Conservation (phyloP, 805 yeast species). For the Nakazawaea populi region DNA sequence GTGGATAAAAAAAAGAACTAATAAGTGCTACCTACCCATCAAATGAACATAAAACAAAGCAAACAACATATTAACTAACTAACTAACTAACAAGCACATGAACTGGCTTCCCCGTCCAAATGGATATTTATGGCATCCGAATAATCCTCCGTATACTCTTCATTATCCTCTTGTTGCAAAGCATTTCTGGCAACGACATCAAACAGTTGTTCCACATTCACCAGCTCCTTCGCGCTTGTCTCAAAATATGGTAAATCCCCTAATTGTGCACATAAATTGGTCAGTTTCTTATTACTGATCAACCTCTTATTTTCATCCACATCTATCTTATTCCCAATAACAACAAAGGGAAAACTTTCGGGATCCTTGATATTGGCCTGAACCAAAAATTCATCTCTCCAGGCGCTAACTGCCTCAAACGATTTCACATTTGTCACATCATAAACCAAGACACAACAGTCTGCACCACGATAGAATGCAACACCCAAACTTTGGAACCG, state of each 20-base stretch:
- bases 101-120: constrained; percentile 71
- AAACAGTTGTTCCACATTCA: constrained; percentile 92
- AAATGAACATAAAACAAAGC: neutral
- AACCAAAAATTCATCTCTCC: constrained; percentile 94
- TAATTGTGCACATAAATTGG: constrained; percentile 35
- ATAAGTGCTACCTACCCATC: too few species aligned
- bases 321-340: constrained; percentile 92
- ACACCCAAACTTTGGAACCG: constrained; percentile 95
- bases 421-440: constrained; percentile 95
- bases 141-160: constrained; percentile 88
- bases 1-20: too few species aligned
- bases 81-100: constrained; percentile 61
- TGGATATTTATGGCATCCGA: constrained; percentile 95
- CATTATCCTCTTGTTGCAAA: constrained; percentile 87
- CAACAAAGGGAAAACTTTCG: constrained; percentile 91
- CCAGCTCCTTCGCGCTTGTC: constrained; percentile 96
- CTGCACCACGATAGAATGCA: constrained; percentile 96
- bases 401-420: constrained; percentile 78
- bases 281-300: constrained; percentile 50
- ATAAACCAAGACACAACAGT: constrained; percentile 92
- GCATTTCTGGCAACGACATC: constrained; percentile 96
- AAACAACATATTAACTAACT: neutral
- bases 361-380: constrained; percentile 94
- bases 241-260: constrained; percentile 86
- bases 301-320: constrained; percentile 86